Base-by-base conservation (phyloP, 768 basidiomycete genomes). In the Phlebiopsis gigantea region DNA sequence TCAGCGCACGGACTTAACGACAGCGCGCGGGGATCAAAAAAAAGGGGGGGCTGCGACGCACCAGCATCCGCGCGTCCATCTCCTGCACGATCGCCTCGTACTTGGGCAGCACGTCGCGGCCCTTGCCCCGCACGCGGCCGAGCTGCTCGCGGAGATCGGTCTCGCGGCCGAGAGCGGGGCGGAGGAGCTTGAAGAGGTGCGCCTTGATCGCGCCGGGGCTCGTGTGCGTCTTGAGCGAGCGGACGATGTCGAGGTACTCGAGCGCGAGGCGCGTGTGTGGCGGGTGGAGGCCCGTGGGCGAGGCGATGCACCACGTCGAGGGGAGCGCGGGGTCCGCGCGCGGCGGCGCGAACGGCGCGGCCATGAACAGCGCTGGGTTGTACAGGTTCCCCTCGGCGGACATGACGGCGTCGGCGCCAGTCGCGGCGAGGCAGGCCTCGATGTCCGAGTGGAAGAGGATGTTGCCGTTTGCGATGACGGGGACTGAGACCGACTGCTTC, bases 381-480 rank as follows among this genome's bases (percentile, higher is more conserved):
- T 97, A 97, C 0, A 99, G 75, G 60, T 95, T 87, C 0, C 92
- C 95, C 73, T 97, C 97, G 1, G 95, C 97, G 43, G 84, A 87
- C 94, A 98, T 97, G 57, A 98, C 85, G 0, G 84, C 96, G 65
- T 97, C 93, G 5, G 84, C 88, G 14, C 93, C 92, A 0, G 97
- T 99, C 48, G 82, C 81, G 22, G 80, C 79, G 29, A 99, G 73
- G 69, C 94, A 98, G 10, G 76, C 73, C 50, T 79, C 77, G 46
- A 98, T 81, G 70, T 98, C 95, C n/a, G 83, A 78, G 44, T 87
- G 80, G 69, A 86, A 92, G 12, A 98, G 83, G 57, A 98, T 83
- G 69, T 98, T 98, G 26, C 97, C 97, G 69, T 99, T 99, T 0
- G 96, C 95, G 68, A 99, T 91, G 4, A 99, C 94, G 2, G 95